These are phyloP conservation scores for Selaginella tamariscina DNA, from an alignment of 75 land plant species.

Conservation along the genomic window DNA sequence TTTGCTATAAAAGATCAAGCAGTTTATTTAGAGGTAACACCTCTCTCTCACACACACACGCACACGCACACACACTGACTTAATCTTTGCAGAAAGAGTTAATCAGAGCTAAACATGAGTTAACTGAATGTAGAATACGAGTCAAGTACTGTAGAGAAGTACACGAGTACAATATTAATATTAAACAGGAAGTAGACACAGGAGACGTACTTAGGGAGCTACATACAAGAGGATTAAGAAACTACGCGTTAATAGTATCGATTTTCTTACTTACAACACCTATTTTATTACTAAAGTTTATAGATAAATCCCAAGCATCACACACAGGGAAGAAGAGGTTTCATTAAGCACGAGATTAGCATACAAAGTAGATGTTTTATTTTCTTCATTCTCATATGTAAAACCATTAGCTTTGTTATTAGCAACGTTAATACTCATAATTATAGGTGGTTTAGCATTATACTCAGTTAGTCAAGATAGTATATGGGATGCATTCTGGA, in stretches of 20 bases:
- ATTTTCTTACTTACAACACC: constrained; percentile 23
- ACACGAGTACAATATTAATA: background rate
- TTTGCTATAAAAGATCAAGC: constrained; percentile 5
- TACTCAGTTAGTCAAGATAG: constrained; percentile 46
- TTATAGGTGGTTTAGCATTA: constrained; percentile 51
- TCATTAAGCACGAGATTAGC: constrained; percentile 66
- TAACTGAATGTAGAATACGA: background rate
- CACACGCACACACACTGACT: background rate
- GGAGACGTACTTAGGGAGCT: background rate
- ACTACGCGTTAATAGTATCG: constrained; percentile 1
- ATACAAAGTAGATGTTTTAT: constrained; percentile 60
- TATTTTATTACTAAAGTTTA: constrained; percentile 31
- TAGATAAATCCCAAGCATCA: constrained; percentile 27
- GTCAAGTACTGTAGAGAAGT: background rate
- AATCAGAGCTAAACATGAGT: background rate
- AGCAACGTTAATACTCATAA: constrained; percentile 54
- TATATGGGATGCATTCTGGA: constrained; percentile 61
- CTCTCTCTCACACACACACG: background rate
- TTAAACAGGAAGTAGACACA: background rate
- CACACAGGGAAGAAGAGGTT: constrained; percentile 41
- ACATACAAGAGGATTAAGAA: constrained; percentile 1
- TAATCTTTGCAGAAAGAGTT: constrained; percentile 8
- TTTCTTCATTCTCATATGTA: constrained; percentile 56
- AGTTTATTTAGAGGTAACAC: constrained; percentile 11
- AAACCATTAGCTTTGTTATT: constrained; percentile 59